Conservation (phyloP, 495 filamentous ascomycete species). For the Chaetomium tenue region DNA sequence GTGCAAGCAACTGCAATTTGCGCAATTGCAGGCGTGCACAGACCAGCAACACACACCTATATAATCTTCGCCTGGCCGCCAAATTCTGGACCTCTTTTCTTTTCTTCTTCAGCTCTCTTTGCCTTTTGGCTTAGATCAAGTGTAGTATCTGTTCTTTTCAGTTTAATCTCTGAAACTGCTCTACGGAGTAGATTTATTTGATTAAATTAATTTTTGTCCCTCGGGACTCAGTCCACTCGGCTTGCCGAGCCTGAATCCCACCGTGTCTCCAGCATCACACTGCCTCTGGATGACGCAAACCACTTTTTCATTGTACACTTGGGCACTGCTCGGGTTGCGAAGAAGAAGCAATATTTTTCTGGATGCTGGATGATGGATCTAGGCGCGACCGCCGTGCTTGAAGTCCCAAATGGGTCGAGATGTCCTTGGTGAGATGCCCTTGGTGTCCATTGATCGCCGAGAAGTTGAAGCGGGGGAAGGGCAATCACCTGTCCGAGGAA, state of each 20-base stretch:
- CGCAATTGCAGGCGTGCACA: conserved; percentile 31
- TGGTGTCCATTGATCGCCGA: no score
- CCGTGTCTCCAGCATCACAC: conserved; percentile 88
- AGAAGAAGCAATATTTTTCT: no score
- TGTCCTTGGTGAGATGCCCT: not conserved
- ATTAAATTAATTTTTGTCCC: conserved; percentile 79
- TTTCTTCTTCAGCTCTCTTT: conserved; percentile 44
- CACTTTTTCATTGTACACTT: conserved; percentile 50
- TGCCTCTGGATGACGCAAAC: conserved; percentile 82
- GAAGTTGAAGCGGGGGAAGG: no score
- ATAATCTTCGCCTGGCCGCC: conserved; percentile 26
- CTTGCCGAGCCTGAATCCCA: conserved; percentile 77
- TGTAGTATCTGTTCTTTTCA: conserved; percentile 99
- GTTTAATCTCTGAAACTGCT: conserved; percentile 76
- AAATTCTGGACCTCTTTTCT: conserved; percentile 32
- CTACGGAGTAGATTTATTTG: conserved; percentile 68
- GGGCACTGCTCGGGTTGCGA: conserved; percentile 59
- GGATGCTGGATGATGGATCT: no score
- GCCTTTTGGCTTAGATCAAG: conserved; percentile 93
- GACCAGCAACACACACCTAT: conserved; percentile 27
- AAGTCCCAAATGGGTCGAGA: no score
- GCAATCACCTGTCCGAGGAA: no score
- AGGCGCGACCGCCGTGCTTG: no score
- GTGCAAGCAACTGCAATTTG: not conserved
- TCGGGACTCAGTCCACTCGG: conserved; percentile 57